phyloP scores from a whole-genome alignment of 1,284 basidiomycete genomes.

The Ceratobasidium sp. region DNA sequence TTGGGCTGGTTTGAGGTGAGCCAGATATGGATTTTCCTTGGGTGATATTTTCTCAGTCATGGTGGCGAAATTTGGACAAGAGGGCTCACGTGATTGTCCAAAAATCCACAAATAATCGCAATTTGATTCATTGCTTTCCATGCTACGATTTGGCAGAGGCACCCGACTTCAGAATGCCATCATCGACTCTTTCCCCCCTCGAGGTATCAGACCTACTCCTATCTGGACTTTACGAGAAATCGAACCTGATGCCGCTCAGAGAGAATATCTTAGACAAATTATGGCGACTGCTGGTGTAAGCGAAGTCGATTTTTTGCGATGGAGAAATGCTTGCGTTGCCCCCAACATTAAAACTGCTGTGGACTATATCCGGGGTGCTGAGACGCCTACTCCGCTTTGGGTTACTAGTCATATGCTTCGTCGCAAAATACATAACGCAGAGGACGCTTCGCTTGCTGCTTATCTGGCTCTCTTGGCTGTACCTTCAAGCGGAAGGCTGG shows the following conservation, averaged over 20 bases:
- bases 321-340: constrained; percentile 46
- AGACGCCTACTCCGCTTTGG: constrained; percentile 23
- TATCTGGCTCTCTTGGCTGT: constrained; percentile 28
- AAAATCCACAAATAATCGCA: background rate
- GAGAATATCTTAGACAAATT: background rate
- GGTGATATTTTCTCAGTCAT: background rate
- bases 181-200: constrained; percentile 29
- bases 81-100: constrained; percentile 10
- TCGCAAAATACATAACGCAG: constrained; percentile 1
- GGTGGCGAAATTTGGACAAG: constrained; percentile 26
- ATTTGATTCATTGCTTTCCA: constrained; percentile 15
- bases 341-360: constrained; percentile 24
- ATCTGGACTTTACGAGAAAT: constrained; percentile 42
- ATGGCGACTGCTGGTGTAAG: constrained; percentile 16
- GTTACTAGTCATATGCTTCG: constrained; percentile 33
- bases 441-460: constrained; percentile 25
- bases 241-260: constrained; percentile 6
- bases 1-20: no score
- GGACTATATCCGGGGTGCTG: background rate
- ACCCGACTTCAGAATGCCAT: constrained; percentile 37
- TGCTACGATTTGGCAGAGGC: constrained; percentile 15
- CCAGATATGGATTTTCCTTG: no score
- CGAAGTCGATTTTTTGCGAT: constrained; percentile 45
- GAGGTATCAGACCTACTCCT: constrained; percentile 1
- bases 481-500: background rate